Percentiles rank a stretch among this genome's conserved stretches.
phyloP scores from a whole-genome alignment of 768 basidiomycete species.

The Suillus occidentalis region DNA sequence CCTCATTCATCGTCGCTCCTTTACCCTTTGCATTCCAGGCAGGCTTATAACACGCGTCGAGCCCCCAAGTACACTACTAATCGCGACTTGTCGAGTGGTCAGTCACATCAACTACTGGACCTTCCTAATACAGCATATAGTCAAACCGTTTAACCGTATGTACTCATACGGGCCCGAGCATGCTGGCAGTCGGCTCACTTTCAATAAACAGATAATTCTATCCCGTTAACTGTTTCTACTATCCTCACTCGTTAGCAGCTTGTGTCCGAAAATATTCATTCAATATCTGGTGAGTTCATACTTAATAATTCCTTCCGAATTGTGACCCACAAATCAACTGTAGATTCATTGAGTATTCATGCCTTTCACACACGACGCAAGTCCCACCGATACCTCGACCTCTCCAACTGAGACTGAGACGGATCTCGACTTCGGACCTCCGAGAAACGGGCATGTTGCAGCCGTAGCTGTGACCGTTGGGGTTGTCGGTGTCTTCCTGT shows the following conservation, averaged over 20 bases:
- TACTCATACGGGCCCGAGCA: neutral
- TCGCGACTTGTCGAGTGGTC: neutral
- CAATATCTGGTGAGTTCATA: neutral
- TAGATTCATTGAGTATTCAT: slow-evolving; percentile 6
- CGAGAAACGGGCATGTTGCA: slow-evolving; percentile 17
- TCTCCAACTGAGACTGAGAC: slow-evolving; percentile 9
- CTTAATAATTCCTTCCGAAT: neutral
- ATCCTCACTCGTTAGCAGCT: neutral
- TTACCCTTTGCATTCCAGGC: neutral
- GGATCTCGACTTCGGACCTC: slow-evolving; percentile 15
- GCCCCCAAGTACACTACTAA: neutral
- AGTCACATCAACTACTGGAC: slow-evolving; percentile 9
- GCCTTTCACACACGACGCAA: slow-evolving; percentile 12
- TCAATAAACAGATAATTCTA: neutral
- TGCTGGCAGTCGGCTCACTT: neutral
- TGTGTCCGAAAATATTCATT: neutral
- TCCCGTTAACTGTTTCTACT: neutral
- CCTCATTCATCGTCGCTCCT: slow-evolving; percentile 11
- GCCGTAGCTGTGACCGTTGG: slow-evolving; percentile 27
- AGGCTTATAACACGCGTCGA: neutral
- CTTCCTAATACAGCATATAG: slow-evolving; percentile 14
- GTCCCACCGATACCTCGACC: slow-evolving; percentile 7
- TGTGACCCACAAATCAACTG: neutral
- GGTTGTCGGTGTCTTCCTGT: slow-evolving; percentile 26
- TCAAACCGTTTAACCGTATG: neutral